Evolutionary conservation across 2,329 filamentous ascomycete species (phyloP), one percentile per base, ranked within the genome.

Genomic region (Xylariaceae sp.): DNA sequence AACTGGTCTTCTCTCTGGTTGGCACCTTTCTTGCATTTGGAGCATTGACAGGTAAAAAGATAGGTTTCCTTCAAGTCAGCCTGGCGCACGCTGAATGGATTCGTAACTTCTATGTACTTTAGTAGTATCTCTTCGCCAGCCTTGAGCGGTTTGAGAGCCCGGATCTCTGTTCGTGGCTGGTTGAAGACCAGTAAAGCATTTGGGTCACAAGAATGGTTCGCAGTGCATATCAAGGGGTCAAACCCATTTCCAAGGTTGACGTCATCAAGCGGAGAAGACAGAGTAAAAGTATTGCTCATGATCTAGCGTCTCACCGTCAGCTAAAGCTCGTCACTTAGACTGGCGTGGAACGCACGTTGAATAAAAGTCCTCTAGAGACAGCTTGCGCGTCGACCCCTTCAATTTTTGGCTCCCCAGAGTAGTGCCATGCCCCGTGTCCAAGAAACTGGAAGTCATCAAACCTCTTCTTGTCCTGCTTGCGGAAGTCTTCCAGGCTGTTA

Each of bases 131-230:
- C 78, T 35, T 79, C 75, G 44, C 75, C 77, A 53, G 73, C 73
- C 27, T 71, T 70, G 61, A 81, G 79, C 2, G 73, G 69, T 35
- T 64, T 70, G 2, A 80, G 65, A 3, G 78, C 73, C 15, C 78
- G 74, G 8, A 81, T 63, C 10, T 73, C 62, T 3, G 75, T 62
- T 45, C 63, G 60, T 0, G 77, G 70, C 24, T 77, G 76, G 56
- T 81, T 77, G 70, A 79, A 77, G 46, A 77, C 69, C 8, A 78
- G 65, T 29, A 70, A 72, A 4, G 74, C 73, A 50, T 81, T 82
- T 1, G 78, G 77, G 26, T 77, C 73, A 61, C 79, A 82, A 3
- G 77, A 81, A 59, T 82, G 79, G 48, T 82, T 82, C 9, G 63
- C 60, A 27, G 50, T 63, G 16, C 59, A 66, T 30, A 67, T 57